Evolutionary conservation across 2,329 filamentous ascomycete species (phyloP).

Genomic region (Cryphonectria carpinicola): DNA sequence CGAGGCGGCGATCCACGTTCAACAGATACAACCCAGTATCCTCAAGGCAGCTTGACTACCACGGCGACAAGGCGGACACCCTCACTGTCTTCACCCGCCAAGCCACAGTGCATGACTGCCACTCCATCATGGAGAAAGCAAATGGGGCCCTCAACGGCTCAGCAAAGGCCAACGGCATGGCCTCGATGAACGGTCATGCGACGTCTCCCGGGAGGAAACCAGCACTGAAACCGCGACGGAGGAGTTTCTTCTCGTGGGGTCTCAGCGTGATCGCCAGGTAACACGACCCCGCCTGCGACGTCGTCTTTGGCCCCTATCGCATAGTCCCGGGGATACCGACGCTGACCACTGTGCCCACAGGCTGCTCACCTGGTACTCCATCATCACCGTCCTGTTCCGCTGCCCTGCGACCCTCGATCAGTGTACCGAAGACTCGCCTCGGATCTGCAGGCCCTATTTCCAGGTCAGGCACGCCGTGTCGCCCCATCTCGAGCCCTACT

Average conservation of each 20-base stretch:
- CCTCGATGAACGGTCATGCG: conserved; percentile 44
- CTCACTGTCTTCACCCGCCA: conserved; percentile 13
- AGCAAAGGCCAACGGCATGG: conserved; percentile 34
- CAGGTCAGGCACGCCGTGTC: conserved; percentile 63
- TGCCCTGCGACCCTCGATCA: conserved; percentile 74
- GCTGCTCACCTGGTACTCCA: conserved; percentile 81
- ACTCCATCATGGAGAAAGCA: conserved; percentile 43
- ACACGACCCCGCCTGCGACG: conserved; percentile 26
- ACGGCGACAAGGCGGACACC: background rate
- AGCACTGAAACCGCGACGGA: conserved; percentile 32
- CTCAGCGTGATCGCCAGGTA: conserved; percentile 61
- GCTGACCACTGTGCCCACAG: conserved; percentile 47
- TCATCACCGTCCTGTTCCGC: conserved; percentile 78
- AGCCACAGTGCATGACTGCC: conserved; percentile 23
- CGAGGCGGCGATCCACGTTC: background rate
- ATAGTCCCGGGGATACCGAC: background rate
- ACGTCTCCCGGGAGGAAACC: conserved; percentile 39
- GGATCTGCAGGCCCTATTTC: conserved; percentile 84
- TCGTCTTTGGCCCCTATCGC: background rate
- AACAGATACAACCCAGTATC: conserved; percentile 1
- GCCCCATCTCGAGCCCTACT: conserved; percentile 84
- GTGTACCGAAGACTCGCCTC: conserved; percentile 71
- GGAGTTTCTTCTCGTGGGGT: conserved; percentile 43
- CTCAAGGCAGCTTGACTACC: background rate
- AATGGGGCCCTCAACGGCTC: conserved; percentile 45